phyloP scores from a whole-genome alignment of 306 rosid species.

The Begonia masoniana region DNA sequence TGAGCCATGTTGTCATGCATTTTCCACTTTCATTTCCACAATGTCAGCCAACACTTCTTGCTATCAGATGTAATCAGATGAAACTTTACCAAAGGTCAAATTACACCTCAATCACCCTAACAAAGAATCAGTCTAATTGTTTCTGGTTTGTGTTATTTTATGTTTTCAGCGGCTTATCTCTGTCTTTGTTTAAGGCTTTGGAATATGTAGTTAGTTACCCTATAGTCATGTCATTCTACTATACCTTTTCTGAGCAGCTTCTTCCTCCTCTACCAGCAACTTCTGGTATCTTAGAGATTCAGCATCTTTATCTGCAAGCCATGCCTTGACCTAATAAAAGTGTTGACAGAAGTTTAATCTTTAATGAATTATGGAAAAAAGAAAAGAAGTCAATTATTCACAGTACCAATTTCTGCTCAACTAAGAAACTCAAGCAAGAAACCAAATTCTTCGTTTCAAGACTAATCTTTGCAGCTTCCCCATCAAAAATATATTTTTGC shows the following conservation, averaged over 20 bases:
- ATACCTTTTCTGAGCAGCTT: conserved; percentile 81
- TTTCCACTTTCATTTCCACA: too few relatives aligned
- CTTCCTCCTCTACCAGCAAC: conserved; percentile 80
- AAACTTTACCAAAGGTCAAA: too few relatives aligned
- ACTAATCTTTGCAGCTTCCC: conserved; percentile 63
- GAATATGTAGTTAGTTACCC: too few relatives aligned
- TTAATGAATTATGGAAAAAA: conserved; percentile 4
- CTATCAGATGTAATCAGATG: too few relatives aligned
- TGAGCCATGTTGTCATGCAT: too few relatives aligned
- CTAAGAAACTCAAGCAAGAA: conserved; percentile 72
- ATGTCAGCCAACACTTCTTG: too few relatives aligned
- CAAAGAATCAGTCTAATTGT: too few relatives aligned
- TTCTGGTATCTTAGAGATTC: conserved; percentile 77
- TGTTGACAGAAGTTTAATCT: conserved; percentile 10
- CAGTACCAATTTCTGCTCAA: conserved; percentile 72
- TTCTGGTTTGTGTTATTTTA: too few relatives aligned
- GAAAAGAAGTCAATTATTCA: not conserved
- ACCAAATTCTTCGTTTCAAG: conserved; percentile 66
- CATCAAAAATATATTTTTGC: conserved; percentile 60
- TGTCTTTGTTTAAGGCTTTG: too few relatives aligned
- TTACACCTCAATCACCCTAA: too few relatives aligned
- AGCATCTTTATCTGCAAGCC: conserved; percentile 77
- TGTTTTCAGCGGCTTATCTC: too few relatives aligned
- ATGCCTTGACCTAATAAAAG: conserved; percentile 47
- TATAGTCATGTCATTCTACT: not conserved